Evolutionary conservation across 345 rosid species (phyloP).

Genomic region (Eucalyptus dawsonii): DNA sequence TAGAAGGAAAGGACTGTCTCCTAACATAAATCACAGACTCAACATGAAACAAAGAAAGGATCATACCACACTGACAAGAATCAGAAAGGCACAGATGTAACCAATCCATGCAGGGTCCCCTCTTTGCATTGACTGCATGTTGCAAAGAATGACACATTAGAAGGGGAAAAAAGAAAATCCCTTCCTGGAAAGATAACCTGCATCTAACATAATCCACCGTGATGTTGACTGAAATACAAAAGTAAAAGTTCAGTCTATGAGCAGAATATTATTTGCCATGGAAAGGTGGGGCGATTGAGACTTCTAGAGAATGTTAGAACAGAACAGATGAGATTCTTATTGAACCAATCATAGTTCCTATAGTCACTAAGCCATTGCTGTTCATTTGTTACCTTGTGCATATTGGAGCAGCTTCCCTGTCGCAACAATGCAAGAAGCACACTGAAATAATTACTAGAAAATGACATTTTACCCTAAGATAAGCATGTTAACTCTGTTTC

Average conservation of each 20-base stretch:
- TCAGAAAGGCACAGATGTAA: conserved; percentile 69
- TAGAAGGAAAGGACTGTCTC: neutral
- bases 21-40: neutral
- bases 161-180: neutral
- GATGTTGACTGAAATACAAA: neutral
- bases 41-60: neutral
- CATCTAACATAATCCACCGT: neutral
- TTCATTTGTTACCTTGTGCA: neutral
- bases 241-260: neutral
- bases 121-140: conserved; percentile 85
- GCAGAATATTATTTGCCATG: neutral
- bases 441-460: neutral
- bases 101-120: conserved; percentile 92
- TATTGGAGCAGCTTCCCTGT: neutral
- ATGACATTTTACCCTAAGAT: neutral
- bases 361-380: neutral
- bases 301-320: neutral
- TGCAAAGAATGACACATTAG: neutral
- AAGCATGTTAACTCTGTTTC: neutral
- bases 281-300: neutral
- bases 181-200: neutral
- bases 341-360: neutral
- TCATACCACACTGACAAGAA: conserved; percentile 50
- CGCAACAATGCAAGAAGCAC: neutral
- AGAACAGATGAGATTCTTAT: neutral